phyloP scores from a whole-genome alignment of 2,329 filamentous ascomycete genomes.

The Fusarium sp. region DNA sequence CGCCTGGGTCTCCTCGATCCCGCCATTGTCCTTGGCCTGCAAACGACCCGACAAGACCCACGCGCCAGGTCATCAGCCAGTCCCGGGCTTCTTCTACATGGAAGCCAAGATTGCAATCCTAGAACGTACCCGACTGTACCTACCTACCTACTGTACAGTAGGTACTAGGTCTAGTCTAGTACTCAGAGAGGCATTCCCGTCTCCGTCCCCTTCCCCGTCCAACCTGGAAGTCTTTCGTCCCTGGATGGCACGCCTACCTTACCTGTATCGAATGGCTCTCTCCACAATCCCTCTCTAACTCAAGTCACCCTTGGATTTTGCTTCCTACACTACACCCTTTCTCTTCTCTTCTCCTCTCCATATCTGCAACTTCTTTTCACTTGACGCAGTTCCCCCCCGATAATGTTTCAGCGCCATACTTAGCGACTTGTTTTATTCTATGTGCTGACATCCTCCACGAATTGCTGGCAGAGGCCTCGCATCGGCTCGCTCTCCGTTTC shows the following conservation, averaged over 20 bases:
- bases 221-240: slow-evolving; percentile 14
- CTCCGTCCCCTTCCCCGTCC: slow-evolving; percentile 15
- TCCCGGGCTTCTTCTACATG: slow-evolving; percentile 16
- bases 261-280: slow-evolving; percentile 13
- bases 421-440: slow-evolving; percentile 17
- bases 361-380: slow-evolving; percentile 15
- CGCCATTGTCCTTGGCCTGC: slow-evolving; percentile 44
- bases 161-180: neutral
- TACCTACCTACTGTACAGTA: no score
- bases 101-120: slow-evolving; percentile 39
- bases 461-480: slow-evolving; percentile 33
- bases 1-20: slow-evolving; percentile 45
- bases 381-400: slow-evolving; percentile 1
- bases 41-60: slow-evolving; percentile 23
- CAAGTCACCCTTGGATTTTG: slow-evolving; percentile 38
- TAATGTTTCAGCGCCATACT: slow-evolving; percentile 6
- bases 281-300: slow-evolving; percentile 33
- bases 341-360: slow-evolving; percentile 26
- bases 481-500: slow-evolving; percentile 26
- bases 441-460: slow-evolving; percentile 41
- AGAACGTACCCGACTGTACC: slow-evolving; percentile 20
- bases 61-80: slow-evolving; percentile 39
- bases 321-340: slow-evolving; percentile 38
- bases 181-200: slow-evolving; percentile 32
- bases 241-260: slow-evolving; percentile 10